Percentiles rank a stretch among this genome's conserved stretches.
Evolutionary conservation across 176 grass and related monocot genomes (phyloP).

Genomic region (Aegilops tauschii): DNA sequence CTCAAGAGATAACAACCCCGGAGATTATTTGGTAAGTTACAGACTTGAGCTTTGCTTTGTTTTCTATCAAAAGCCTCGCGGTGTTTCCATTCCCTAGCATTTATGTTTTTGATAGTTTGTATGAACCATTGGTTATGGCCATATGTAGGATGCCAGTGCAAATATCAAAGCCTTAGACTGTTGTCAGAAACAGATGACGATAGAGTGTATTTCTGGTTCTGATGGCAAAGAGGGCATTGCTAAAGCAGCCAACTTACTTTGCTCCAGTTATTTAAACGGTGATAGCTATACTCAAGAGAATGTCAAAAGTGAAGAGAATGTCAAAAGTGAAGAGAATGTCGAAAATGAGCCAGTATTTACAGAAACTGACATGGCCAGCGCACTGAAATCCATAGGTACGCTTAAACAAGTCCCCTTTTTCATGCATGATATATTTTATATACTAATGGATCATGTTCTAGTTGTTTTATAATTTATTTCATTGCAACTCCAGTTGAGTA

Average conservation of each 20-base stretch:
- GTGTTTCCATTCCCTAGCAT: not conserved
- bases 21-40: conserved; percentile 48
- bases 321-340: not conserved
- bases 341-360: conserved; percentile 43
- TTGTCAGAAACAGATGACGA: conserved; percentile 42
- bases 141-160: conserved; percentile 53
- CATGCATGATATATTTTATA: conserved; percentile 12
- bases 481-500: not conserved
- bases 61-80: not conserved
- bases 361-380: conserved; percentile 61
- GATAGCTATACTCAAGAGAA: conserved; percentile 23
- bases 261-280: conserved; percentile 42
- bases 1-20: conserved; percentile 29
- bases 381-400: conserved; percentile 73
- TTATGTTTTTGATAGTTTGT: conserved; percentile 25
- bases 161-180: conserved; percentile 35
- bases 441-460: not conserved
- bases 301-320: conserved; percentile 16
- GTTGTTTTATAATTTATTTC: conserved; percentile 9
- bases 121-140: conserved; percentile 16
- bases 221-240: conserved; percentile 86
- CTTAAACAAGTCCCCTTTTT: conserved; percentile 3
- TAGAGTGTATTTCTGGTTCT: conserved; percentile 72
- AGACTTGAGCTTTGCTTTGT: conserved; percentile 14
- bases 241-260: conserved; percentile 90